Evolutionary conservation across 768 basidiomycete genomes (phyloP).

Genomic region (Lentinula lateritia): DNA sequence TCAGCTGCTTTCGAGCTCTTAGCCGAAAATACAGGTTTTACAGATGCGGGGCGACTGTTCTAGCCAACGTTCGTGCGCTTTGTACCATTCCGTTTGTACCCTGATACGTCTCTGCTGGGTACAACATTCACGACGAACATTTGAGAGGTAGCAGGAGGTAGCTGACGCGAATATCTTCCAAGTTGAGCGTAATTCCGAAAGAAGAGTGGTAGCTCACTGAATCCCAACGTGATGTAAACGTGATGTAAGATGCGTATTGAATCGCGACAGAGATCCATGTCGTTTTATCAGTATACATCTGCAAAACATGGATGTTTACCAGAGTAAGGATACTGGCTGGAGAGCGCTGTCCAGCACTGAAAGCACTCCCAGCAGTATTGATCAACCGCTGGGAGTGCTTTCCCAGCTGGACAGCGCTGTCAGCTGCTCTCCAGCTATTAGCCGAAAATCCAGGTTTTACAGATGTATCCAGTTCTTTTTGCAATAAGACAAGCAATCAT

Average conservation of each 20-base stretch:
- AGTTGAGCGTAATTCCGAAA: background rate
- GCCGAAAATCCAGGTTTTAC: no score
- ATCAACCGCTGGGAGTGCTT: no score
- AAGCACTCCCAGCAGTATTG: no score
- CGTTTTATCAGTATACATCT: background rate
- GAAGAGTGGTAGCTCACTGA: background rate
- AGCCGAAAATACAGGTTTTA: no score
- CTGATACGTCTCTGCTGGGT: background rate
- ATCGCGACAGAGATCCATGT: background rate
- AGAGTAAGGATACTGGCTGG: no score
- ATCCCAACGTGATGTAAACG: background rate
- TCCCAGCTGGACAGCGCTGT: no score
- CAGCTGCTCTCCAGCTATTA: no score
- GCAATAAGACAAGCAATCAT: background rate
- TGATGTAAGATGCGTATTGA: background rate
- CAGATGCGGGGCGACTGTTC: background rate
- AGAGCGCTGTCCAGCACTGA: no score
- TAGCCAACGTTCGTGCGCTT: background rate
- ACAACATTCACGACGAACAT: background rate
- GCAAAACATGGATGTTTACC: no score
- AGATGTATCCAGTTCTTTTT: background rate
- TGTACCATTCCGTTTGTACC: background rate
- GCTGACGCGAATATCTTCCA: background rate
- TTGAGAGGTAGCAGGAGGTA: background rate
- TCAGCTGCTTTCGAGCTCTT: no score